Percentiles rank a stretch among this genome's conserved stretches.
Conservation (phyloP, 768 basidiomycete species). For the Pleurotus pulmonarius region DNA sequence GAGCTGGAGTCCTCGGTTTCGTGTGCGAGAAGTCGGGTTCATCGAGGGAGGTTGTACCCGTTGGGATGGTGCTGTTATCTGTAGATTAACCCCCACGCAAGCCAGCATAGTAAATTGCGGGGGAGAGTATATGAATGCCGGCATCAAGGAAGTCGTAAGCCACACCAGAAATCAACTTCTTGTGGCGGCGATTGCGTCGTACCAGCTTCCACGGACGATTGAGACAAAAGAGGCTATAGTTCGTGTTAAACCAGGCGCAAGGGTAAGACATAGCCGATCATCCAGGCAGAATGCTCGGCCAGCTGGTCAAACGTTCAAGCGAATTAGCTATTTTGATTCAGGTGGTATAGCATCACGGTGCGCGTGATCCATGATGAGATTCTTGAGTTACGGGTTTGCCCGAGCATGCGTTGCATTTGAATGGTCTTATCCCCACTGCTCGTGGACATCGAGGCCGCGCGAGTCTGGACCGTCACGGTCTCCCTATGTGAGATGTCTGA, state of each 20-base stretch:
- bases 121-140: constrained; percentile 6
- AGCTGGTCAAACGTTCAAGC: not conserved
- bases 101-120: constrained; percentile 2
- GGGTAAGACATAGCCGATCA: not conserved
- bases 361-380: too few species aligned
- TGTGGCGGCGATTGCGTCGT: constrained; percentile 1
- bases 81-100: not conserved
- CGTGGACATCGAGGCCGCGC: not conserved
- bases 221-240: not conserved
- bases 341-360: too few species aligned
- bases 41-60: constrained; percentile 1
- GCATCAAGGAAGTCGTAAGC: not conserved
- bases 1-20: too few species aligned
- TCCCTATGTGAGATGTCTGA: not conserved
- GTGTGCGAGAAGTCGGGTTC: not conserved
- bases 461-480: not conserved
- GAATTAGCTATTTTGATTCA: too few species aligned
- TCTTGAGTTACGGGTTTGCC: not conserved
- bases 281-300: not conserved
- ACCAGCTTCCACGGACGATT: not conserved
- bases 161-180: not conserved
- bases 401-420: not conserved
- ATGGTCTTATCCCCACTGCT: constrained; percentile 5
- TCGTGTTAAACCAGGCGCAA: too few species aligned
- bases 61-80: not conserved